Base-by-base conservation (phyloP, 2,329 filamentous ascomycete genomes). In the Aquanectria penicillioides region DNA sequence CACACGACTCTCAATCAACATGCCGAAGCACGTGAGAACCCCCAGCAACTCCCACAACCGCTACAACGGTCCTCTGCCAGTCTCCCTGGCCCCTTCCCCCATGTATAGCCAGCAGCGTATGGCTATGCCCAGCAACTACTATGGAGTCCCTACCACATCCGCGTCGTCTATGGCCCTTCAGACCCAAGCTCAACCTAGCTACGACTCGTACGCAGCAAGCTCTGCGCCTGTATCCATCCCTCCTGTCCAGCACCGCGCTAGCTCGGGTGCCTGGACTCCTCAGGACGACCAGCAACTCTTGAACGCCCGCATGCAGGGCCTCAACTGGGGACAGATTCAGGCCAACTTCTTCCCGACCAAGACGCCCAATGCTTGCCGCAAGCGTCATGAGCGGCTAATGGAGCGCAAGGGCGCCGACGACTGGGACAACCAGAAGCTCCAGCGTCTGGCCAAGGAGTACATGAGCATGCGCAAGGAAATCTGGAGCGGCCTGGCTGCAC, bases 311-410 rank as follows among this genome's bases (percentile, higher is more conserved):
- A 86, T 89, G 43, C 86, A 89, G 69, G 90, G 91, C 20, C 83
- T 93, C 73, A 94, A 94, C 76, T 97, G 93, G 93, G 85, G 86
- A 51, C 89, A 92, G 68, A 95, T 96, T 71, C 89, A 93, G 68
- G 82, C 83, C 61, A 86, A 83, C 61, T 87, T 92, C 76, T 97
- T 97, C 73, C 90, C 89, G 1, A 82, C 78, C 73, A 97, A 97
- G 80, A 87, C 86, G 8, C 80, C 89, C 57, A 95, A 95, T 73
- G 93, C 93, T 15, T 97, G 93, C 77, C 91, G 93, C 64, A 97
- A 97, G 79, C 87, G 93, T 53, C 92, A 96, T 70, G 93, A 97
- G 77, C 85, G 93, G 34, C 79, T 97, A 65, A 89, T 94, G 82
- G 90, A 94, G 77, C 87, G 89, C 65, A 84, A 83, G 72, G 87